phyloP scores from a whole-genome alignment of 129 eudicot genomes.

The Lonicera japonica region DNA sequence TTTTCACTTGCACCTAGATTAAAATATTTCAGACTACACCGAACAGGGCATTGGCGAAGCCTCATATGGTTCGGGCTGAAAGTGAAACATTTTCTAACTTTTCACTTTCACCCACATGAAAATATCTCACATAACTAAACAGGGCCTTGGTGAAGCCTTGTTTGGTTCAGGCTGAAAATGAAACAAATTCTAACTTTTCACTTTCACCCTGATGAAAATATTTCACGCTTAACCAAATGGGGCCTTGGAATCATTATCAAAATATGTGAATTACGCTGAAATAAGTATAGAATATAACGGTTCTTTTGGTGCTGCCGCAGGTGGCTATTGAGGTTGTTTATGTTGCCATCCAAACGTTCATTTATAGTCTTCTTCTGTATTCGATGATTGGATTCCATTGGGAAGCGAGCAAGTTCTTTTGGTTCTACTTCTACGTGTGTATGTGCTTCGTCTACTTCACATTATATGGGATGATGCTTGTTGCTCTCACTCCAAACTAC shows the following conservation, averaged over 20 bases:
- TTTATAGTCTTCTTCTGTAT: slow-evolving; percentile 48
- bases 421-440: slow-evolving; percentile 46
- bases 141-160: no score
- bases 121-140: no score
- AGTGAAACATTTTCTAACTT: no score
- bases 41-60: no score
- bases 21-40: no score
- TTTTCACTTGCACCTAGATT: not conserved
- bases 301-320: slow-evolving; percentile 16
- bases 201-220: no score
- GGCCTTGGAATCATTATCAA: not conserved
- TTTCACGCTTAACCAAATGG: not conserved
- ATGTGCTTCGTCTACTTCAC: slow-evolving; percentile 61
- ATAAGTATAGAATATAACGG: no score
- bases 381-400: slow-evolving; percentile 63
- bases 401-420: slow-evolving; percentile 43
- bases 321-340: slow-evolving; percentile 51
- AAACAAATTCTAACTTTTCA: no score
- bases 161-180: no score
- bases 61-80: no score
- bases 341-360: slow-evolving; percentile 33
- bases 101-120: no score
- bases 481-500: slow-evolving; percentile 56
- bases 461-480: slow-evolving; percentile 64
- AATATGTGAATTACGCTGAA: not conserved